Evolutionary conservation across 2,329 filamentous ascomycete species (phyloP).

Genomic region (Cercospora sp.): DNA sequence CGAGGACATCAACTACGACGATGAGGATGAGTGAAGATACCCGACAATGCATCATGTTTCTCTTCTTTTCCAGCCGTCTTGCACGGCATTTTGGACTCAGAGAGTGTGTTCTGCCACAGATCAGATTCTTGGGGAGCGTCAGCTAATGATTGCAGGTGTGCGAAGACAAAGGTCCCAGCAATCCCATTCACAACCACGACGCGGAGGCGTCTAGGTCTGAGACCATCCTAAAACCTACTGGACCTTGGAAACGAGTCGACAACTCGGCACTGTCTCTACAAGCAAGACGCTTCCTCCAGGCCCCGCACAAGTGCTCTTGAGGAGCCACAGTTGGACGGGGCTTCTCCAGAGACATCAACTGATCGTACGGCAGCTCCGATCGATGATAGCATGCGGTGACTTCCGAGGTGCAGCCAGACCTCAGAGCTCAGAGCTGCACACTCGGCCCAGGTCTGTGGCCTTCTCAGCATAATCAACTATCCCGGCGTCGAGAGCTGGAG

Average conservation of each 20-base stretch:
- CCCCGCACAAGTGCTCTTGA: not conserved
- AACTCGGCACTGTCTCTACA: not conserved
- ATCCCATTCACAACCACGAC: not conserved
- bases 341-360: not conserved
- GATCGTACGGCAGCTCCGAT: not conserved
- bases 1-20: slow-evolving; percentile 23
- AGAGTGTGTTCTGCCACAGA: not conserved
- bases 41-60: slow-evolving; percentile 15
- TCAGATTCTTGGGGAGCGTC: not conserved
- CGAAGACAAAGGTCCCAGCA: not conserved
- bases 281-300: not conserved
- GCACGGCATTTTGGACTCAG: not conserved
- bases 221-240: not conserved
- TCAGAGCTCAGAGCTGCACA: not conserved
- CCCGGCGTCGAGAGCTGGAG: not conserved
- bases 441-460: not conserved
- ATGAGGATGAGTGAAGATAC: slow-evolving; percentile 28
- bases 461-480: not conserved
- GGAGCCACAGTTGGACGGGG: not conserved
- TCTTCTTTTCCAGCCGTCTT: not conserved
- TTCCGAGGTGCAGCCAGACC: not conserved
- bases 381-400: not conserved
- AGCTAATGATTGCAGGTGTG: not conserved
- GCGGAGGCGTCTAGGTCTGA: not conserved
- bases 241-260: not conserved